These are phyloP conservation scores for Xylaria sp. DNA, from an alignment of 2,329 filamentous ascomycete genomes.

Conservation along the genomic window DNA sequence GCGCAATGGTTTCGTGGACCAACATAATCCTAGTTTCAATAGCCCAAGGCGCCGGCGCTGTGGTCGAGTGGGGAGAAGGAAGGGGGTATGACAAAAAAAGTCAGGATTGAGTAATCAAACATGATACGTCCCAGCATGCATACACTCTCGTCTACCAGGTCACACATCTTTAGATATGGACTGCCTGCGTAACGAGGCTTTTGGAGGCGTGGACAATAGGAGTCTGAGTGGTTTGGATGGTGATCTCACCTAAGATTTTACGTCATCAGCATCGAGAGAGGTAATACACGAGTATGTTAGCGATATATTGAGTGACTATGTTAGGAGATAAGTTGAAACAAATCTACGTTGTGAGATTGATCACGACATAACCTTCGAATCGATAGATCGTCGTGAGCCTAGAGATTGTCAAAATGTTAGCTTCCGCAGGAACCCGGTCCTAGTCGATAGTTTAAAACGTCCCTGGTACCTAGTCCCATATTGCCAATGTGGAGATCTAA, in stretches of 20 bases:
- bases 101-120: background rate
- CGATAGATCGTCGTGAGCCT: background rate
- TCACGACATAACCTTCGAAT: background rate
- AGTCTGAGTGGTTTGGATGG: background rate
- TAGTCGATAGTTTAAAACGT: background rate
- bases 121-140: background rate
- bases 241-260: background rate
- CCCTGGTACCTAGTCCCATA: no score
- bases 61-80: background rate
- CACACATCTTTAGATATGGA: background rate
- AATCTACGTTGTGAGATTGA: background rate
- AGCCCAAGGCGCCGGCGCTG: background rate
- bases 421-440: background rate
- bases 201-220: background rate
- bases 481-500: no score
- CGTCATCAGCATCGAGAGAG: background rate
- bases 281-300: background rate
- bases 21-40: background rate
- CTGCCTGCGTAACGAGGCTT: background rate
- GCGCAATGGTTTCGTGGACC: background rate
- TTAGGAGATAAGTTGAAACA: background rate
- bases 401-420: background rate
- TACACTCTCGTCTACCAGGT: background rate
- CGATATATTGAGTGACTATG: background rate
- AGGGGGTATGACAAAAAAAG: background rate